Conservation (phyloP, 1,284 basidiomycete species). For the Pyrrhoderma noxium region DNA sequence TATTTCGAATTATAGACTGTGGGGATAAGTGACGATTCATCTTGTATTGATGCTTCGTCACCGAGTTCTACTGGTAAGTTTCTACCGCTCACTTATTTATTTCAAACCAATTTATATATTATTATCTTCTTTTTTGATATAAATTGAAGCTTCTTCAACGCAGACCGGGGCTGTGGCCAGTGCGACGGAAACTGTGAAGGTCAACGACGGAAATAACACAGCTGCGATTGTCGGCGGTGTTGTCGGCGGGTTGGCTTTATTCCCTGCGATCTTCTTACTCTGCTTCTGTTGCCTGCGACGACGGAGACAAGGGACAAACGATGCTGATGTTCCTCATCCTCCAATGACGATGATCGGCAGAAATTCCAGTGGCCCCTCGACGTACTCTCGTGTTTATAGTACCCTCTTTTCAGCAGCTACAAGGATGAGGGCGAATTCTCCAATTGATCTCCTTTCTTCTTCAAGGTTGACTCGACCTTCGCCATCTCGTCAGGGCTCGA, state of each 20-base stretch:
- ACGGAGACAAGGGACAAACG: conserved; percentile 27
- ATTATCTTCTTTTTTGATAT: conserved; percentile 11
- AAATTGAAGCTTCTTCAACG: conserved; percentile 11
- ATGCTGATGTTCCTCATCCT: neutral
- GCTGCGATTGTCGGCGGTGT: conserved; percentile 51
- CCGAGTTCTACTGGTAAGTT: conserved; percentile 41
- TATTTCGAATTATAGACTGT: conserved; percentile 27
- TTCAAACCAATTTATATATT: neutral
- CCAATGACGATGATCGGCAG: neutral
- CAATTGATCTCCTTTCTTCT: conserved; percentile 14
- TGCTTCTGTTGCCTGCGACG: conserved; percentile 40
- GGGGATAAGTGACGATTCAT: conserved; percentile 39
- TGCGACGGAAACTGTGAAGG: conserved; percentile 11
- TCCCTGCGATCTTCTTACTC: conserved; percentile 44
- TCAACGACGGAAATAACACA: conserved; percentile 19
- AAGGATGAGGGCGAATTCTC: conserved; percentile 6
- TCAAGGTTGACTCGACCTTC: conserved; percentile 3
- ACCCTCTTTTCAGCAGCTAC: conserved; percentile 3
- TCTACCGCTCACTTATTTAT: conserved; percentile 22
- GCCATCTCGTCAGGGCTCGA: conserved; percentile 1
- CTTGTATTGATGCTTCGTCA: conserved; percentile 45
- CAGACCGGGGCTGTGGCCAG: conserved; percentile 20
- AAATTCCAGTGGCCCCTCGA: conserved; percentile 3
- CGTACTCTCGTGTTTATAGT: conserved; percentile 9
- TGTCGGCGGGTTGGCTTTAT: conserved; percentile 48